Percentiles rank a stretch among this genome's conserved stretches.
Evolutionary conservation across 495 filamentous ascomycete genomes (phyloP).

Genomic region (Aspergillus baeticus): DNA sequence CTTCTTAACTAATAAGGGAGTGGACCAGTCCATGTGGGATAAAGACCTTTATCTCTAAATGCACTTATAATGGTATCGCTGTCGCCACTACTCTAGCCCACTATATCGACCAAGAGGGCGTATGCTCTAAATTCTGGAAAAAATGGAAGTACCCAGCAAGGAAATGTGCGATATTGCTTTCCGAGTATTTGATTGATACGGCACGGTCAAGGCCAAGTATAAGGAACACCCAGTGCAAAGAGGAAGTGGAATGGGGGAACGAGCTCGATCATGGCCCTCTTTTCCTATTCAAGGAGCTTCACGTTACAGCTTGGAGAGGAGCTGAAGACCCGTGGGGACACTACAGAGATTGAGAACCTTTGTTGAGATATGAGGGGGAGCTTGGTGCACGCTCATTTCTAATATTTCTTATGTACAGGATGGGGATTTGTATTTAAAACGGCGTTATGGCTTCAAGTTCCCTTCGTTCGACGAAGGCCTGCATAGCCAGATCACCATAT

Average conservation of each 20-base stretch:
- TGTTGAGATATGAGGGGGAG: too few species aligned
- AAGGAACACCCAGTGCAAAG: slow-evolving; percentile 26
- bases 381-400: too few species aligned
- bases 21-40: slow-evolving; percentile 15
- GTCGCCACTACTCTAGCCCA: slow-evolving; percentile 21
- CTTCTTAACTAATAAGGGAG: slow-evolving; percentile 14
- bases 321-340: too few species aligned
- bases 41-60: slow-evolving; percentile 21
- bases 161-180: slow-evolving; percentile 18
- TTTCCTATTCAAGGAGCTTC: slow-evolving; percentile 27
- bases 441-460: too few species aligned
- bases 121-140: slow-evolving; percentile 21
- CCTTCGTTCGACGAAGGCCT: too few species aligned
- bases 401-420: too few species aligned
- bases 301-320: slow-evolving; percentile 22
- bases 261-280: slow-evolving; percentile 30
- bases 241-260: slow-evolving; percentile 29
- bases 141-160: slow-evolving; percentile 14
- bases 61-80: slow-evolving; percentile 19
- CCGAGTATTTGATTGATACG: slow-evolving; percentile 33
- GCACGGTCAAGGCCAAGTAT: slow-evolving; percentile 27
- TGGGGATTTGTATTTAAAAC: too few species aligned
- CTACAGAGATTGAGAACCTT: too few species aligned
- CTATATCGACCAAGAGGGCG: slow-evolving; percentile 19
- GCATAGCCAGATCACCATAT: too few species aligned